These are phyloP conservation scores for Xylariaceae sp. DNA, from an alignment of 2,329 filamentous ascomycete genomes.

Conservation along the genomic window DNA sequence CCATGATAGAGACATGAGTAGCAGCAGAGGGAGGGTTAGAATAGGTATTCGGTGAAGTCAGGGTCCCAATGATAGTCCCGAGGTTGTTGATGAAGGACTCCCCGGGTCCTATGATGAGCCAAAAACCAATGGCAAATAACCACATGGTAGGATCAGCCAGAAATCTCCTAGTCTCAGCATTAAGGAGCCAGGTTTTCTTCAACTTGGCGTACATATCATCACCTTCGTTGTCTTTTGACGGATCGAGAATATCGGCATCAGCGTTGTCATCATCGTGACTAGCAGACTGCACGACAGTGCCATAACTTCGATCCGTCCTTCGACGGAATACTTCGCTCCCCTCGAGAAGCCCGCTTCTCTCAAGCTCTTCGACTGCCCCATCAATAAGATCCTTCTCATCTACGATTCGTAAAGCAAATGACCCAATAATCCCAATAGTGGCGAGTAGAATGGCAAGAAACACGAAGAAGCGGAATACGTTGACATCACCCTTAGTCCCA, in stretches of 20 bases:
- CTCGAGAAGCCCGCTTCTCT: slow-evolving; percentile 82
- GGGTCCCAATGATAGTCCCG: slow-evolving; percentile 88
- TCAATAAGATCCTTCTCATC: slow-evolving; percentile 89
- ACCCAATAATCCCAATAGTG: slow-evolving; percentile 73
- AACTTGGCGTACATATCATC: slow-evolving; percentile 59
- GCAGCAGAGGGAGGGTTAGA: slow-evolving; percentile 66
- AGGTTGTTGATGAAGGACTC: slow-evolving; percentile 98
- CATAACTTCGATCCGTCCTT: slow-evolving; percentile 64
- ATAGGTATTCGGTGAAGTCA: slow-evolving; percentile 66
- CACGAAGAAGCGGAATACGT: slow-evolving; percentile 86
- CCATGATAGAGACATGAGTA: slow-evolving; percentile 92
- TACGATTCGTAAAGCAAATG: slow-evolving; percentile 77
- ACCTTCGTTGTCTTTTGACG: slow-evolving; percentile 44
- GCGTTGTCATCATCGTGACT: slow-evolving; percentile 49
- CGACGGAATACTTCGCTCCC: slow-evolving; percentile 75
- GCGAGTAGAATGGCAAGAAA: slow-evolving; percentile 80
- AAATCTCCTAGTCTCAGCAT: slow-evolving; percentile 87
- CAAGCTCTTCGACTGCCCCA: slow-evolving; percentile 87
- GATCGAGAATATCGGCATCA: slow-evolving; percentile 49
- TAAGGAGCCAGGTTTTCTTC: slow-evolving; percentile 90
- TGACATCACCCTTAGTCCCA: slow-evolving; percentile 67
- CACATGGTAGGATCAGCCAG: slow-evolving; percentile 93
- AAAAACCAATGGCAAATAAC: slow-evolving; percentile 89
- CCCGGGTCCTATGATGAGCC: slow-evolving; percentile 92
- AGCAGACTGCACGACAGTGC: slow-evolving; percentile 59